These are phyloP conservation scores for Colletotrichum limetticola DNA, from an alignment of 2,329 filamentous ascomycete genomes.

Conservation along the genomic window DNA sequence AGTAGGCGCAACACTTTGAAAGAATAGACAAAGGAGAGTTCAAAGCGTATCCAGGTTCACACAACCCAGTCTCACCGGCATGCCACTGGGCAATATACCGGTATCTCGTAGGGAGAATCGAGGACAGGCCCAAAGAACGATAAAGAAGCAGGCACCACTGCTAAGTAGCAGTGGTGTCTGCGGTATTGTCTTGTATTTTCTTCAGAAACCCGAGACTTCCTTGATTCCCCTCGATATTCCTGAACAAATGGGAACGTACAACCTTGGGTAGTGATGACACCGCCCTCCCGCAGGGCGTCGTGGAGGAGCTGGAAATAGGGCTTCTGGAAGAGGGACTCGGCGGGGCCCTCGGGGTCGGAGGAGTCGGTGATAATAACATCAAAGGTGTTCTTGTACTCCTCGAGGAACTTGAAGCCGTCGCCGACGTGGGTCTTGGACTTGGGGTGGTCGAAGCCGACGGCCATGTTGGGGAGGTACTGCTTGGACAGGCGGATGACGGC, in stretches of 20 bases:
- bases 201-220: conserved; percentile 27
- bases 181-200: neutral
- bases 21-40: conserved; percentile 26
- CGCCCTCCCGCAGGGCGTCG: conserved; percentile 90
- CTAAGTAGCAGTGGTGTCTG: conserved; percentile 25
- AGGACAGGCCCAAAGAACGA: conserved; percentile 37
- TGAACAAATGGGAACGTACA: conserved; percentile 85
- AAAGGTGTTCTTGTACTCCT: conserved; percentile 96
- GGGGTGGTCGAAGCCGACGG: conserved; percentile 91
- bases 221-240: conserved; percentile 23
- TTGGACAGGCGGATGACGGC: conserved; percentile 98
- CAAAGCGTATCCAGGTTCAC: conserved; percentile 21
- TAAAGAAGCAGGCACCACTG: conserved; percentile 44
- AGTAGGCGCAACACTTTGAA: neutral
- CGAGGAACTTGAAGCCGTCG: conserved; percentile 98
- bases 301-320: conserved; percentile 96
- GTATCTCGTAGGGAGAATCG: conserved; percentile 24
- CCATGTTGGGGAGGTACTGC: conserved; percentile 96
- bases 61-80: conserved; percentile 21
- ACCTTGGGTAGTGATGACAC: conserved; percentile 99
- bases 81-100: conserved; percentile 21
- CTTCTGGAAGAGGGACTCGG: conserved; percentile 97
- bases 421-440: conserved; percentile 93
- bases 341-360: conserved; percentile 95
- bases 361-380: conserved; percentile 99